Evolutionary conservation across 176 grass and related monocot species (phyloP).

Genomic region (Avena atlantica): DNA sequence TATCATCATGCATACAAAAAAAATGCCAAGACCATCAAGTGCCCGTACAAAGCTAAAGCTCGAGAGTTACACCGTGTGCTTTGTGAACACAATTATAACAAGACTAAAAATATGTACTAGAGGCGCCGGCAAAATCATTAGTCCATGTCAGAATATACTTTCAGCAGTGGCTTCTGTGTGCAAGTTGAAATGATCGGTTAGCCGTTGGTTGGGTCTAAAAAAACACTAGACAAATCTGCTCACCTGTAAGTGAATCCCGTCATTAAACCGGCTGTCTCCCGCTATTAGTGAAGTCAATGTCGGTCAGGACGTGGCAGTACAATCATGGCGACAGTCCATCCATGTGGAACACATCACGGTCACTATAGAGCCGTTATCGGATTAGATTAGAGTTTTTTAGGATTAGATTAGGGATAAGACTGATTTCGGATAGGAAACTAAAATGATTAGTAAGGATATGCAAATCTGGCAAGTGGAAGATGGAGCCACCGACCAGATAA

Average conservation of each 20-base stretch:
- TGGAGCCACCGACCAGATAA: background rate
- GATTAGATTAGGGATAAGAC: constrained; percentile 11
- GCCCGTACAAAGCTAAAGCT: background rate
- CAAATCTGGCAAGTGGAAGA: constrained; percentile 31
- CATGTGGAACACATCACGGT: background rate
- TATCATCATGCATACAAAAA: background rate
- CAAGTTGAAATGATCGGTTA: background rate
- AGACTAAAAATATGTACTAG: background rate
- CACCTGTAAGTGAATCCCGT: constrained; percentile 4
- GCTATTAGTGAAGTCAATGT: constrained; percentile 34
- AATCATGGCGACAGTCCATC: constrained; percentile 16
- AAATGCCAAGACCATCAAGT: background rate
- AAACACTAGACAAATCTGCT: background rate
- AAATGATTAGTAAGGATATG: background rate
- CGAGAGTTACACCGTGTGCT: background rate
- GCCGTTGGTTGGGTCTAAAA: background rate
- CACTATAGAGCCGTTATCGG: background rate
- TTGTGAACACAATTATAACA: too few relatives aligned
- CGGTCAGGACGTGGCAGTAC: background rate
- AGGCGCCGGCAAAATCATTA: background rate
- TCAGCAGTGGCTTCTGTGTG: too few relatives aligned
- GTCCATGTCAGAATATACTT: background rate
- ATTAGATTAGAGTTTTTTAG: background rate
- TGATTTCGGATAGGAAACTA: background rate
- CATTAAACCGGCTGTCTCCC: background rate